A percentile compares a stretch with the other conserved stretches of the same genome.
These are phyloP conservation scores for Coemansia nantahalensis DNA, from an alignment of 192 early-diverging fungal genomes.

Conservation along the genomic window DNA sequence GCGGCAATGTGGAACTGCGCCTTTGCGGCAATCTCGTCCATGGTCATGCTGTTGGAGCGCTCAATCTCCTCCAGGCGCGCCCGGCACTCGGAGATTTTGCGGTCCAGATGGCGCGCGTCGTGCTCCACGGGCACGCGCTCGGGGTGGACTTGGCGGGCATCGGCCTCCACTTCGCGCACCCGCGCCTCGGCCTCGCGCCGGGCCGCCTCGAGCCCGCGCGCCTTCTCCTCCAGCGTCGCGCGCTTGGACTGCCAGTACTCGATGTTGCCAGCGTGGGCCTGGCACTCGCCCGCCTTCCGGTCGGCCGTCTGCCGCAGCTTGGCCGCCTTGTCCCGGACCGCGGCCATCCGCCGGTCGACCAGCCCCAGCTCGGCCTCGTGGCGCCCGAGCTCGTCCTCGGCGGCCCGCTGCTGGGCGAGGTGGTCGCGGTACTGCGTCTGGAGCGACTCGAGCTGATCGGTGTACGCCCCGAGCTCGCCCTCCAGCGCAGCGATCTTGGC, in stretches of 20 bases:
- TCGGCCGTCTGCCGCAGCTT: slow-evolving; percentile 37
- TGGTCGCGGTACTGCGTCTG: slow-evolving; percentile 60
- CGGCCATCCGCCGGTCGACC: slow-evolving; percentile 35
- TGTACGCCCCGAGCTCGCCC: slow-evolving; percentile 51
- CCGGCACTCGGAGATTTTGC: slow-evolving; percentile 56
- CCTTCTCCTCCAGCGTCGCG: slow-evolving; percentile 24
- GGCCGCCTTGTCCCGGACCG: slow-evolving; percentile 25
- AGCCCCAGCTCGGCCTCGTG: slow-evolving; percentile 16
- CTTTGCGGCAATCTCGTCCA: slow-evolving; percentile 63
- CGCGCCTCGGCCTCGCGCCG: slow-evolving; percentile 22
- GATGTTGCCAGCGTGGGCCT: slow-evolving; percentile 42
- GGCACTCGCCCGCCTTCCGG: slow-evolving; percentile 21
- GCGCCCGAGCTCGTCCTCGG: slow-evolving; percentile 40
- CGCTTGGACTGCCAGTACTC: slow-evolving; percentile 59
- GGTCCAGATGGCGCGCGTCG: slow-evolving; percentile 55
- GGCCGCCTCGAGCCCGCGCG: slow-evolving; percentile 17
- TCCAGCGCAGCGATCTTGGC: slow-evolving; percentile 61
- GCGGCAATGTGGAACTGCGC: slow-evolving; percentile 47
- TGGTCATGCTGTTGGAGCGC: slow-evolving; percentile 54
- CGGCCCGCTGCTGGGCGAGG: slow-evolving; percentile 43
- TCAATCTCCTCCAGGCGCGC: slow-evolving; percentile 58
- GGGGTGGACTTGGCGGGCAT: slow-evolving; percentile 57
- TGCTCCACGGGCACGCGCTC: slow-evolving; percentile 61
- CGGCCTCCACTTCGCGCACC: slow-evolving; percentile 47
- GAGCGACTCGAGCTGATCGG: slow-evolving; percentile 57